These are phyloP conservation scores for Aspergillus hancockii DNA, from an alignment of 495 filamentous ascomycete genomes.

Conservation along the genomic window DNA sequence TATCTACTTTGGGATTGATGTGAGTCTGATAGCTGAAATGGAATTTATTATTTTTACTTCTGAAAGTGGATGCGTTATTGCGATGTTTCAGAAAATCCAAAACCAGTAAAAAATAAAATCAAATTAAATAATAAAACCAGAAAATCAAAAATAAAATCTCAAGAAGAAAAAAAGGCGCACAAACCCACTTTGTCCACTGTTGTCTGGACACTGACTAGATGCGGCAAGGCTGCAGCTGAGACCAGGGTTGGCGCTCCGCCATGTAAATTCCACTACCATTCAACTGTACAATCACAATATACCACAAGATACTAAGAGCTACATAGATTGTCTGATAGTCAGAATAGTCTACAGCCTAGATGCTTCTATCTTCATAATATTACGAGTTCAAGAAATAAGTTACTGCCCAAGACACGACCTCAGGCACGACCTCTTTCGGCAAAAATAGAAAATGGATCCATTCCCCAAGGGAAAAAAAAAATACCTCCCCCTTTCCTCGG, in stretches of 20 bases:
- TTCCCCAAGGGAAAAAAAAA: constrained; percentile 16
- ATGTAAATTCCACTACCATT: constrained; percentile 2
- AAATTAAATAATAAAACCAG: neutral
- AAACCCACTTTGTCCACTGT: neutral
- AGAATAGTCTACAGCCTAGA: neutral
- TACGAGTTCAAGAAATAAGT: neutral
- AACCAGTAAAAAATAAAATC: neutral
- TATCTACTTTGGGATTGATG: neutral
- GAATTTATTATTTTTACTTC: neutral
- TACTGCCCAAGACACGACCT: constrained; percentile 6
- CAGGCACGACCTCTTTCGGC: neutral
- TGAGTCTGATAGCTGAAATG: neutral
- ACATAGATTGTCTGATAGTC: neutral
- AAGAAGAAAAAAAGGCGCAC: constrained; percentile 13
- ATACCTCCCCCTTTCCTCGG: constrained; percentile 15
- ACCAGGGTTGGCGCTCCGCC: constrained; percentile 22
- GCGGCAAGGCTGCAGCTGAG: constrained; percentile 20
- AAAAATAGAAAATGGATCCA: neutral
- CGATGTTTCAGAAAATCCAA: constrained; percentile 2
- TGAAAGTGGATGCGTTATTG: constrained; percentile 2
- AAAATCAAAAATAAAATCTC: neutral
- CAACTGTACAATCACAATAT: neutral
- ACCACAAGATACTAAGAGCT: neutral
- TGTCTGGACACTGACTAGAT: constrained; percentile 3
- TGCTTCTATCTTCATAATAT: constrained; percentile 3